Evolutionary conservation across 2,329 filamentous ascomycete species (phyloP).

Genomic region (Stagonosporopsis chrysanthemi): DNA sequence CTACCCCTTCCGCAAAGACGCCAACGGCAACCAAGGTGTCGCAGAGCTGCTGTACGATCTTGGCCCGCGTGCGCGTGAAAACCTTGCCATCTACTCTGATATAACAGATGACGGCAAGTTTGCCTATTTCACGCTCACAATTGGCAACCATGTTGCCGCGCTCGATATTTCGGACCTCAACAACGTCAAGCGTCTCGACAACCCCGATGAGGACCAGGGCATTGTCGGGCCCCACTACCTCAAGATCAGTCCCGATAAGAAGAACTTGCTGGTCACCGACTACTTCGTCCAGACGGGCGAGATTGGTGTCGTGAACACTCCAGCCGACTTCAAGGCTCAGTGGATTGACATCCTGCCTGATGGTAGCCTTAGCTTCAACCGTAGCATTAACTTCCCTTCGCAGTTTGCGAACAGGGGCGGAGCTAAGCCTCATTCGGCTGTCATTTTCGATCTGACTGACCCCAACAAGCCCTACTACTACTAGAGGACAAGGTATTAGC

Average conservation of each 20-base stretch:
- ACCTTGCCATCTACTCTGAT: slow-evolving; percentile 67
- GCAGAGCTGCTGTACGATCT: slow-evolving; percentile 67
- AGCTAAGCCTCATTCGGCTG: slow-evolving; percentile 64
- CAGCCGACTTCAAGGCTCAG: slow-evolving; percentile 67
- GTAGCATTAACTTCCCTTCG: slow-evolving; percentile 64
- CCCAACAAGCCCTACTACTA: slow-evolving; percentile 34
- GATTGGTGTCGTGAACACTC: slow-evolving; percentile 67
- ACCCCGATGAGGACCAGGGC: slow-evolving; percentile 65
- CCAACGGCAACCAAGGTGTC: slow-evolving; percentile 64
- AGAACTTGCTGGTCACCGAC: slow-evolving; percentile 69
- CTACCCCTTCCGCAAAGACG: slow-evolving; percentile 66
- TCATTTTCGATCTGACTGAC: slow-evolving; percentile 65
- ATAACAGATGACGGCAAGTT: slow-evolving; percentile 65
- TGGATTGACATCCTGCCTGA: slow-evolving; percentile 67
- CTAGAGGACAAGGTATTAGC: not conserved
- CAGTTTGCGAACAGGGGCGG: slow-evolving; percentile 64
- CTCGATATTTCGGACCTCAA: slow-evolving; percentile 68
- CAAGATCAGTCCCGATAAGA: slow-evolving; percentile 70
- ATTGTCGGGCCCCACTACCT: slow-evolving; percentile 69
- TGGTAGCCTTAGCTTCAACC: slow-evolving; percentile 66
- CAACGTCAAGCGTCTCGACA: slow-evolving; percentile 67
- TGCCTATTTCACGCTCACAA: slow-evolving; percentile 67
- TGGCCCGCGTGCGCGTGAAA: slow-evolving; percentile 63
- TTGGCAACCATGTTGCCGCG: slow-evolving; percentile 68
- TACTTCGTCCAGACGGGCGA: slow-evolving; percentile 71